Evolutionary conservation across 805 yeast genomes (phyloP).

Genomic region (Candida verbasci): DNA sequence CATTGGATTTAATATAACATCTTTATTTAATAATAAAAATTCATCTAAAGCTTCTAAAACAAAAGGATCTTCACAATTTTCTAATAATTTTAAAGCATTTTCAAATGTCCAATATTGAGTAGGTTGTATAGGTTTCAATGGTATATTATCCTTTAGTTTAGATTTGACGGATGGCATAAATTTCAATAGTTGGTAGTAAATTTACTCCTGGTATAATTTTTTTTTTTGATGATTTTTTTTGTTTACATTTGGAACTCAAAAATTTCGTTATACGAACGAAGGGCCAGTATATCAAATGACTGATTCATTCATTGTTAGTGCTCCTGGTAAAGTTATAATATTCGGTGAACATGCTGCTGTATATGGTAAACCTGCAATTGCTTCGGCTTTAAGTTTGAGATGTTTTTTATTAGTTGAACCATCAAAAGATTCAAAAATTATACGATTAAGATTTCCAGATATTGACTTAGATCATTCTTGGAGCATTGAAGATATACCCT

Average conservation of each 20-base stretch:
- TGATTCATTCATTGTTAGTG: slow-evolving; percentile 77
- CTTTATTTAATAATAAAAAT: slow-evolving; percentile 29
- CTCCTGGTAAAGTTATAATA: slow-evolving; percentile 94
- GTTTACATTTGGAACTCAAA: neutral
- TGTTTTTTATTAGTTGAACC: slow-evolving; percentile 70
- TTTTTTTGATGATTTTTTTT: neutral
- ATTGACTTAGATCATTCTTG: slow-evolving; percentile 64
- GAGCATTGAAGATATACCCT: slow-evolving; percentile 59
- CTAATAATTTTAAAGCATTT: slow-evolving; percentile 31
- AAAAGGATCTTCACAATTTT: slow-evolving; percentile 25
- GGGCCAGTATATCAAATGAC: too few relatives aligned
- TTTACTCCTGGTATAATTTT: too few relatives aligned
- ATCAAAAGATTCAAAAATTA: slow-evolving; percentile 33
- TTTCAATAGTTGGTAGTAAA: neutral
- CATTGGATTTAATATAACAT: slow-evolving; percentile 24
- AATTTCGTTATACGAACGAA: too few relatives aligned
- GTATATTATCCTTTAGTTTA: slow-evolving; percentile 4
- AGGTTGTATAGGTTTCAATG: slow-evolving; percentile 29
- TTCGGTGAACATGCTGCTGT: slow-evolving; percentile 98
- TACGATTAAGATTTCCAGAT: slow-evolving; percentile 78
- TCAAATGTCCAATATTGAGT: slow-evolving; percentile 38
- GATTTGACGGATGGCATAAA: slow-evolving; percentile 4
- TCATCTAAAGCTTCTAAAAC: slow-evolving; percentile 36
- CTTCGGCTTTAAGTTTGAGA: slow-evolving; percentile 86
- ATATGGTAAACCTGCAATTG: slow-evolving; percentile 88